Conservation (phyloP, 2,329 filamentous ascomycete species). For the Fusarium paranaense region DNA sequence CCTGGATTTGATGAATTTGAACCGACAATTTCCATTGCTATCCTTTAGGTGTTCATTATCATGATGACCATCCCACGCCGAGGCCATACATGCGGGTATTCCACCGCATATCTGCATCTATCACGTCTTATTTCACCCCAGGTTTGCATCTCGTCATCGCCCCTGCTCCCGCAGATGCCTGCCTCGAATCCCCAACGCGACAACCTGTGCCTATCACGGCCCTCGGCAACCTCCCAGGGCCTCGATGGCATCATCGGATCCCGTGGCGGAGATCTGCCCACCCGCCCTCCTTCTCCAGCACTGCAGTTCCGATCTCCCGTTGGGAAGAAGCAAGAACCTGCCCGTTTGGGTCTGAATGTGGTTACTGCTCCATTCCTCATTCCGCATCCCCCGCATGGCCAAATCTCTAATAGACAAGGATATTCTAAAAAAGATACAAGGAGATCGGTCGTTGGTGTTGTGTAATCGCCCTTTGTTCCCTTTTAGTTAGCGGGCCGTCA, state of each 20-base stretch:
- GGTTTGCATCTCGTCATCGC: slow-evolving; percentile 33
- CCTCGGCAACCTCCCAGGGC: background rate
- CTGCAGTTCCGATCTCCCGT: slow-evolving; percentile 5
- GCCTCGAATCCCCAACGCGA: slow-evolving; percentile 8
- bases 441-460: background rate
- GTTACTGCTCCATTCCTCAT: background rate
- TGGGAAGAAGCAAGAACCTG: slow-evolving; percentile 4
- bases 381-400: background rate
- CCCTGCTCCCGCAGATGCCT: slow-evolving; percentile 26
- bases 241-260: slow-evolving; percentile 34
- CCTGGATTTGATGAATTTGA: background rate
- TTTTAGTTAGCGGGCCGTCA: background rate
- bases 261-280: slow-evolving; percentile 25
- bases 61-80: background rate
- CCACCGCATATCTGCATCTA: slow-evolving; percentile 2
- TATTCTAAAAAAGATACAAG: background rate
- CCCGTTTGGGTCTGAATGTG: background rate
- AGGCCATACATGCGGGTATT: background rate
- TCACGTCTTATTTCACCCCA: slow-evolving; percentile 17
- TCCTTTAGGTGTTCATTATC: background rate
- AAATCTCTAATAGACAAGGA: background rate
- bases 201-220: slow-evolving; percentile 23
- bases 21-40: background rate
- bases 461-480: background rate
- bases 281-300: slow-evolving; percentile 4